Conservation (phyloP, 2,329 filamentous ascomycete species). For the Sarocladiaceae sp. region DNA sequence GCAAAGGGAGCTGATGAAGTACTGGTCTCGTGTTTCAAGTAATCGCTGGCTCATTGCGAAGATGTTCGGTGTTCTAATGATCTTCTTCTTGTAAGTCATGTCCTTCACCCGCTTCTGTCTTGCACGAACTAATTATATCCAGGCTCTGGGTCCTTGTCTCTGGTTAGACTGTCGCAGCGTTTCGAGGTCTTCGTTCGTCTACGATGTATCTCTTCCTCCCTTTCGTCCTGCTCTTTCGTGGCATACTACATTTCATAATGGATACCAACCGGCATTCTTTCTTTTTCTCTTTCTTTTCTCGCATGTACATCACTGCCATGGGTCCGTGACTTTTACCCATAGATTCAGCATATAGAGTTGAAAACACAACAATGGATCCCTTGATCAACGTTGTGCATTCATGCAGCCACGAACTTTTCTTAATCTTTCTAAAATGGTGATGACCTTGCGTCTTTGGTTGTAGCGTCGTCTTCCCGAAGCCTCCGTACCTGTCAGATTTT, state of each 20-base stretch:
- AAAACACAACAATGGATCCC: neutral
- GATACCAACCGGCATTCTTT: conserved; percentile 11
- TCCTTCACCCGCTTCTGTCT: neutral
- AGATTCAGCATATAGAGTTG: conserved; percentile 5
- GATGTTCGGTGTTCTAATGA: conserved; percentile 81
- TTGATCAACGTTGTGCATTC: no score
- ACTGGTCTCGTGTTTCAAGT: conserved; percentile 89
- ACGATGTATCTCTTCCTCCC: conserved; percentile 12
- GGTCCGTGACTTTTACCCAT: neutral
- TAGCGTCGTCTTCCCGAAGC: no score
- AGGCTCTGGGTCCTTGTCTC: conserved; percentile 38
- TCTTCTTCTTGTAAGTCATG: conserved; percentile 67
- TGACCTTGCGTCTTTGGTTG: no score
- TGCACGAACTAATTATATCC: neutral
- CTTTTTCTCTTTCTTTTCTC: no score
- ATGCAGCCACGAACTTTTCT: no score
- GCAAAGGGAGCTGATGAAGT: conserved; percentile 91
- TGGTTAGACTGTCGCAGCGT: conserved; percentile 13
- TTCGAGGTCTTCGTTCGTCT: no score
- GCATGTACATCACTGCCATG: conserved; percentile 2
- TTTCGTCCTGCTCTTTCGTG: conserved; percentile 9
- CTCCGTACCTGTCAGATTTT: no score
- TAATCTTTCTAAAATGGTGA: no score
- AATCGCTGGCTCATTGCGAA: conserved; percentile 94
- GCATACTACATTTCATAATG: conserved; percentile 10